Evolutionary conservation across 139 green algal species (phyloP), one percentile per base, ranked within the genome.

Genomic region (Picochlorum sp.): DNA sequence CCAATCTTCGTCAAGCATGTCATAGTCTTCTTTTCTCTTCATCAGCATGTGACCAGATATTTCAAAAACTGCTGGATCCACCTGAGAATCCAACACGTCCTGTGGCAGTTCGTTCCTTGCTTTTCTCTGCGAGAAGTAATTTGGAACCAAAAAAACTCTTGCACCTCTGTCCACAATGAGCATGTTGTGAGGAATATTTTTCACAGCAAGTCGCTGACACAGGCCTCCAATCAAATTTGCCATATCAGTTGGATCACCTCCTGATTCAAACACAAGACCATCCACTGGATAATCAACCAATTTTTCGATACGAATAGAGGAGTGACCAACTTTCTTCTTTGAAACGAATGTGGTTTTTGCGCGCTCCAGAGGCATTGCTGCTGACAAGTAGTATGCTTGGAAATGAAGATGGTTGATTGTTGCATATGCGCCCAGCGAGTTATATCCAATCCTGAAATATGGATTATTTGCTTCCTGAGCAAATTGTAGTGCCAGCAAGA

Each of bases 401-500:
- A 97, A 98, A 80, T 99, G 94, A 52, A 99, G 84, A 70, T 99
- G 94, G 82, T 99, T 99, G 81, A 99, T 95, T 49, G 94, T 98
- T 50, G 84, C 94, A 57, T 93, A 99, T 4, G 94, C 94, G 21
- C 94, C 94, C 49, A 99, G 80, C 1, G 83, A 92, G 76, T 99
- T 99, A 83, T 89, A 99, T 44, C 90, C 89, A 9, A 98, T 73
- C 6, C 92, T 77, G 62, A 99, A 91, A 77, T 89, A 89, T n/a
- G 86, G 83, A 75, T 94, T 96, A 75, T 83, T 75, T 15, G 81
- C 73, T 72, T 97, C 85, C 4, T 74, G 49, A 2, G 86, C 83
- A 68, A 98, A 96, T 51, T 91, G 80, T 30, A 99, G 85, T 21
- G 94, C 92, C 28, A 94, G 69, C 24, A 88, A 75, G 47, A 96